These are phyloP conservation scores for Trapa bicornis DNA, from an alignment of 345 rosid genomes.

Conservation along the genomic window DNA sequence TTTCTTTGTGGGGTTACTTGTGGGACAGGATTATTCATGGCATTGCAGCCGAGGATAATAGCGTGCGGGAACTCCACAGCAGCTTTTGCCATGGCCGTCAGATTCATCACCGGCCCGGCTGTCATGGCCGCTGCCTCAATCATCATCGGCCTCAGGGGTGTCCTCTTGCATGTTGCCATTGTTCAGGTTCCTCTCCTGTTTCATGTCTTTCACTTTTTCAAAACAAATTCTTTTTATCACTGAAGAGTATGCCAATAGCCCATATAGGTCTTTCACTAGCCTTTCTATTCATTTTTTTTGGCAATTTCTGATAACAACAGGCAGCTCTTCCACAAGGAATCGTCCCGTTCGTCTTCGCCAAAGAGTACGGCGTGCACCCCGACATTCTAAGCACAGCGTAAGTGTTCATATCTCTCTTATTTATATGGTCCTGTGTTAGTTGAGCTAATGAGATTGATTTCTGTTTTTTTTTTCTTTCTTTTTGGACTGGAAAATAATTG, in stretches of 20 bases:
- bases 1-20: background rate
- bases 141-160: constrained; percentile 78
- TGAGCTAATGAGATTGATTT: background rate
- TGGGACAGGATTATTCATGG: constrained; percentile 89
- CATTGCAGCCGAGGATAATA: constrained; percentile 96
- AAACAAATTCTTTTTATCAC: background rate
- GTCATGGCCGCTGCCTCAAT: constrained; percentile 94
- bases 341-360: constrained; percentile 82
- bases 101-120: constrained; percentile 97
- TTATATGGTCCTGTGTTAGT: background rate
- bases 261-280: too few relatives aligned
- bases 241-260: background rate
- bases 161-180: constrained; percentile 83
- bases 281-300: too few relatives aligned
- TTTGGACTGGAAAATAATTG: constrained; percentile 8
- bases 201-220: background rate
- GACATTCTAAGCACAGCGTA: constrained; percentile 72
- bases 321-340: constrained; percentile 78
- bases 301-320: constrained; percentile 20
- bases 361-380: constrained; percentile 69
- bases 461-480: background rate
- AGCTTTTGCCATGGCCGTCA: constrained; percentile 79
- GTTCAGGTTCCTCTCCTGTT: constrained; percentile 48
- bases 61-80: constrained; percentile 96
- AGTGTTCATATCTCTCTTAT: constrained; percentile 10